A percentile compares a stretch with the other conserved stretches of the same genome.
phyloP scores from a whole-genome alignment of 495 filamentous ascomycete species.

The Hyaloscypha hepaticicola region DNA sequence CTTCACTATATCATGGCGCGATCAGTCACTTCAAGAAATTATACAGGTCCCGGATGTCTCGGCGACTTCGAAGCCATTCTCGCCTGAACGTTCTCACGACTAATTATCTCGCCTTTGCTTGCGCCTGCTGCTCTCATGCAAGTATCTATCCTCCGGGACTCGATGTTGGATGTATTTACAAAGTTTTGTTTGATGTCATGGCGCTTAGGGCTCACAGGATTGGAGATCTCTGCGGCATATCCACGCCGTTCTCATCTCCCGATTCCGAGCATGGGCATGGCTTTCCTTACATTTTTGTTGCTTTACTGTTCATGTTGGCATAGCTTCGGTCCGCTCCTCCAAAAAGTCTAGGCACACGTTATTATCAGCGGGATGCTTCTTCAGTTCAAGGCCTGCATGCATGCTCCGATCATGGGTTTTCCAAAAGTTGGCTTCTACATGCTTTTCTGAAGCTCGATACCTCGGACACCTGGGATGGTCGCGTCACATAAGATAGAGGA shows the following conservation, averaged over 20 bases:
- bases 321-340: conserved; percentile 25
- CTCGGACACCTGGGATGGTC: conserved; percentile 17
- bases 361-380: conserved; percentile 22
- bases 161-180: conserved; percentile 32
- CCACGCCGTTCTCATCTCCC: conserved; percentile 19
- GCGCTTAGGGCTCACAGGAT: conserved; percentile 31
- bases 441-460: conserved; percentile 17
- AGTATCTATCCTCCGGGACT: background rate
- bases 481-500: conserved; percentile 30
- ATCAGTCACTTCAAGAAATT: background rate
- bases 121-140: conserved; percentile 12
- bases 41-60: background rate
- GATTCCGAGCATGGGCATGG: conserved; percentile 26
- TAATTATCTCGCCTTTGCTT: background rate
- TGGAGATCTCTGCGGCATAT: conserved; percentile 28
- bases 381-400: conserved; percentile 26
- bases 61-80: background rate
- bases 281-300: conserved; percentile 20
- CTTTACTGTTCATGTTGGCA: conserved; percentile 33
- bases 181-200: conserved; percentile 32
- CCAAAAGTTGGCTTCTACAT: conserved; percentile 25
- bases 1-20: background rate
- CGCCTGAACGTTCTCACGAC: background rate
- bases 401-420: conserved; percentile 24
- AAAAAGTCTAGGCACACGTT: conserved; percentile 30